Percentiles rank a stretch among this genome's conserved stretches.
Conservation (phyloP, 192 early-diverging fungal genomes). For the Obelidium mucronatum region DNA sequence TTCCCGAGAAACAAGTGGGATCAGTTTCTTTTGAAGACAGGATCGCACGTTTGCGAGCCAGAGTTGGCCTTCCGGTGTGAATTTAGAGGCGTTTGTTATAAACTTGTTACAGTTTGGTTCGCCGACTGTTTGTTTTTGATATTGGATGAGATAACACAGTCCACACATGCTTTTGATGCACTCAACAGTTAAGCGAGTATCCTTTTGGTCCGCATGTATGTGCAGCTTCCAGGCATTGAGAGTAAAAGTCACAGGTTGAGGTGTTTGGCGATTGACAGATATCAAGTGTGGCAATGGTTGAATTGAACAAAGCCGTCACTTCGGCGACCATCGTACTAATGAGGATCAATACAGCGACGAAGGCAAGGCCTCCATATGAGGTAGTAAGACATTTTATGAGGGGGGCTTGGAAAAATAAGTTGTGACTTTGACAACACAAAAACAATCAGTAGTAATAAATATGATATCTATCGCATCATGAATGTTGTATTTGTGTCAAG, state of each 20-base stretch:
- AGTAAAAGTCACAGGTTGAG: slow-evolving; percentile 17
- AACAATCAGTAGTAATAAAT: too few species aligned
- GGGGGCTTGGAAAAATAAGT: too few species aligned
- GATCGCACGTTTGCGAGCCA: slow-evolving; percentile 6
- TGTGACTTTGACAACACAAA: too few species aligned
- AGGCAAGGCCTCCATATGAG: too few species aligned
- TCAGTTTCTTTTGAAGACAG: slow-evolving; percentile 8
- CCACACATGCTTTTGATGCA: too few species aligned
- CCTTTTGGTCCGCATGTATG: slow-evolving; percentile 19
- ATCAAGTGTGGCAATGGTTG: background rate
- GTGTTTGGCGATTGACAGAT: slow-evolving; percentile 4
- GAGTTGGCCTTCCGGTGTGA: background rate
- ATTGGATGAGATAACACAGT: background rate
- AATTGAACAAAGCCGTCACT: slow-evolving; percentile 2
- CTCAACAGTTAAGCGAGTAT: background rate
- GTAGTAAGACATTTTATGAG: too few species aligned
- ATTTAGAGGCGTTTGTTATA: background rate
- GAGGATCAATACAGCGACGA: background rate
- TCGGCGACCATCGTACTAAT: background rate
- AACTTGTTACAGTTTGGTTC: background rate
- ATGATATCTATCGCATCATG: too few species aligned
- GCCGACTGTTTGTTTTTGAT: background rate
- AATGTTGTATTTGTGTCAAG: too few species aligned
- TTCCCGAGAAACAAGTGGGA: background rate
- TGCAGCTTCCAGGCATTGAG: slow-evolving; percentile 10